Conservation (phyloP, 306 rosid species). For the Notholithocarpus densiflorus region DNA sequence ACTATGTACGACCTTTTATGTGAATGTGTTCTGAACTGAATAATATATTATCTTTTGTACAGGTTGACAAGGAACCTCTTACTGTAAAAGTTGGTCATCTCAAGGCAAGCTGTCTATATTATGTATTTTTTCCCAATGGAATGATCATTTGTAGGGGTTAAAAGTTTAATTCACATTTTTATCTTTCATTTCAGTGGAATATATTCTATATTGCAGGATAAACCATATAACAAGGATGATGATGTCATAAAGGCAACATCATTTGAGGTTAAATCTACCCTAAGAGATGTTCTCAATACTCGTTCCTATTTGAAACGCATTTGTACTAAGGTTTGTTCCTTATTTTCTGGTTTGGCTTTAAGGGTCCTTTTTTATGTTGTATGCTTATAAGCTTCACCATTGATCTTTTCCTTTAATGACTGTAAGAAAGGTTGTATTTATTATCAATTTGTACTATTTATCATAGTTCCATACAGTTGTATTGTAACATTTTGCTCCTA, state of each 20-base stretch:
- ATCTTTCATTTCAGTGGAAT: background rate
- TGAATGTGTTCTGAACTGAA: constrained; percentile 6
- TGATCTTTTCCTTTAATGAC: background rate
- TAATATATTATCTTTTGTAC: constrained; percentile 22
- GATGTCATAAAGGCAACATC: constrained; percentile 94
- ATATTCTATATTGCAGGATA: constrained; percentile 58
- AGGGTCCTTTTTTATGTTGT: constrained; percentile 18
- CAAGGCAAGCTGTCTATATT: constrained; percentile 51
- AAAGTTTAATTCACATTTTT: background rate
- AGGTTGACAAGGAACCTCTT: constrained; percentile 92
- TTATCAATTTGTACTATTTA: too few species aligned
- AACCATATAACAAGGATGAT: constrained; percentile 85
- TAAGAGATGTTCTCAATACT: constrained; percentile 92
- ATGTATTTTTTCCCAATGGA: constrained; percentile 8
- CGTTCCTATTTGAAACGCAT: constrained; percentile 94
- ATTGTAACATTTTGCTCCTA: background rate
- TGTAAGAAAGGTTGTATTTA: background rate
- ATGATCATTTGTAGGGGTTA: background rate
- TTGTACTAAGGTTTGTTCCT: constrained; percentile 71
- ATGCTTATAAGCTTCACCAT: constrained; percentile 6
- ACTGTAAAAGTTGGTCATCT: constrained; percentile 98
- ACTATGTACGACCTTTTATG: background rate
- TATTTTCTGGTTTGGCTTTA: background rate
- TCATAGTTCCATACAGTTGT: background rate
- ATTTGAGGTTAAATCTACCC: constrained; percentile 89